Evolutionary conservation across 495 filamentous ascomycete species (phyloP), one percentile per base, ranked within the genome.

Genomic region (Daldinia loculata): DNA sequence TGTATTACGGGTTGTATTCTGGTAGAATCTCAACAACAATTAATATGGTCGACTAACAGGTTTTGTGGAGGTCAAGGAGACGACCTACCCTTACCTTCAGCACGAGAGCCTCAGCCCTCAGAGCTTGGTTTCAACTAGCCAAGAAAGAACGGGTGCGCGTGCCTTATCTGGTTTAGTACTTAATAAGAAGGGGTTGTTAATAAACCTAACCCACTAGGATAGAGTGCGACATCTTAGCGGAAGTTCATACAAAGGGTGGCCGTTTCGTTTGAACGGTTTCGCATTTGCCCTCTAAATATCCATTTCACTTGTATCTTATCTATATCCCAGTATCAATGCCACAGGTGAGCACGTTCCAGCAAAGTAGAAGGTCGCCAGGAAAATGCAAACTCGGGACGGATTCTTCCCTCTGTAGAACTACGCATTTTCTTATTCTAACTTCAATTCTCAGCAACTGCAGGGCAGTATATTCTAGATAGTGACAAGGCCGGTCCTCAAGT

Each of bases 171-270:
- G 43, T 48, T 22, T 48, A 48, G 43, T 22, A 48, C 17, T 19
- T 48, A 48, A 48, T 48, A 48, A 48, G 17, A 48, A 48, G 43
- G 43, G 43, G 43, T 48, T 48, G 19, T 48, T 48, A 48, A 48
- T 48, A 48, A 48, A 8, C 43, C 17, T 9, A 48, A 48, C 7
- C 17, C 43, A 12, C 43, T 1, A 24, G 43, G 43, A 24, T 48
- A 48, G 9, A 24, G 43, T 12, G 43, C 43, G 17, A 48, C 43
- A 48, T 48, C 17, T 22, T 48, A 22, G 43, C 43, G 9, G 8
- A 48, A 48, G 17, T 19, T 48, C 43, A 48, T 24, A 48, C 43
- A 48, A 48, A 48, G 7, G 43, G 43, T 48, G 3, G 43, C 19
- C 19, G 19, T 48, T 48, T 48, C 43, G 43, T 48, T 48, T 48